Evolutionary conservation across 169 alveolate genomes (phyloP).

Genomic region (Eimeria necatrix): DNA sequence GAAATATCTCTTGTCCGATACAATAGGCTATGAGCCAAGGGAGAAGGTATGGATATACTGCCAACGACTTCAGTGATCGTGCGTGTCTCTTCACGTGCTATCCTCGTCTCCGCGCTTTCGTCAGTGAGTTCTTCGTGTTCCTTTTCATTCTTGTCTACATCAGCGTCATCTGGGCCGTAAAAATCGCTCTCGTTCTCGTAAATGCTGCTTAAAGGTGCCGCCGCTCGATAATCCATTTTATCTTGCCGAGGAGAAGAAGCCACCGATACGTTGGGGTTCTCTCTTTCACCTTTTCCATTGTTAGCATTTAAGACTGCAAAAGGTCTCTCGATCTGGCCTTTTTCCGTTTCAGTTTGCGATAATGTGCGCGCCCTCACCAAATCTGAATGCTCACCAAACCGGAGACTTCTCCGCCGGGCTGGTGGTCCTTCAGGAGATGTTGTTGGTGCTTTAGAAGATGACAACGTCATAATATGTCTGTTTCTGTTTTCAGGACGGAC

Average conservation of each 20-base stretch:
- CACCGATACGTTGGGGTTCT: not conserved
- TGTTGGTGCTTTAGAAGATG: not conserved
- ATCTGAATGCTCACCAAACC: slow-evolving; percentile 15
- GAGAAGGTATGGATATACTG: slow-evolving; percentile 66
- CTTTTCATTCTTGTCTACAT: not conserved
- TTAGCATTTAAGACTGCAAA: not conserved
- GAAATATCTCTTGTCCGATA: slow-evolving; percentile 67
- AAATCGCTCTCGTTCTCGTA: slow-evolving; percentile 19
- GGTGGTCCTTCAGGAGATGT: slow-evolving; percentile 45
- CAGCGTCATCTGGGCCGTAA: not conserved
- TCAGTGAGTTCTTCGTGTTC: not conserved
- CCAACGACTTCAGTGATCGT: not conserved
- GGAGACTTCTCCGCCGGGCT: slow-evolving; percentile 33
- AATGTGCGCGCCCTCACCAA: not conserved
- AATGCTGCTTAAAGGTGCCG: slow-evolving; percentile 3
- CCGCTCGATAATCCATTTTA: not conserved
- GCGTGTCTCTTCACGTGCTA: slow-evolving; percentile 9
- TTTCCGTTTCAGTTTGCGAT: slow-evolving; percentile 49
- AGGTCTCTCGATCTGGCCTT: not conserved
- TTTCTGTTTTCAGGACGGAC: not conserved
- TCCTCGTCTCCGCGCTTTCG: slow-evolving; percentile 30
- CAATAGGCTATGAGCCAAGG: slow-evolving; percentile 68
- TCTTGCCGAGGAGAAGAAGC: slow-evolving; percentile 5
- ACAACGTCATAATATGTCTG: not conserved
- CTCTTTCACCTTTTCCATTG: no score